Evolutionary conservation across 73 alveolate species (phyloP), one percentile per base, ranked within the genome.

Genomic region (Paramecium biaurelia): DNA sequence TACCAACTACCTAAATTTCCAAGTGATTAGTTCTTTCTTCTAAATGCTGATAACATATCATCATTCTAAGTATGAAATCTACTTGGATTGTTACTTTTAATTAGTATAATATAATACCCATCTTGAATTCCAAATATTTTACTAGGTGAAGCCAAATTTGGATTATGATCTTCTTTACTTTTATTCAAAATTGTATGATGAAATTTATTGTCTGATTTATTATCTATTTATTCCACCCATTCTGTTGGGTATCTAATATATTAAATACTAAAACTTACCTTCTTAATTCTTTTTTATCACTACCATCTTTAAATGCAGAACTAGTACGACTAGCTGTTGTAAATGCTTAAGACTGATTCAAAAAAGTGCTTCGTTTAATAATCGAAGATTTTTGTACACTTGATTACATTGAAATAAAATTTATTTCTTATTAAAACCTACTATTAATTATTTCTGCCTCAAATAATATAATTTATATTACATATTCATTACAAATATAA

Each of bases 1-100:
- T 72, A 38, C 86, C 86, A 72, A 38, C 86, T 72, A 35, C 59
- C 86, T 21, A 72, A 72, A 72, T 72, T 72, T 32, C 86, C 86
- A 9, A 72, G 35, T 11, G 86, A 72, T 72, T 72, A 20, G 32
- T 72, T 72, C 86, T 72, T 72, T 38, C 58, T 72, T 38, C 58
- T 72, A 42, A 37, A 72, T 35, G 58, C 7, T 15, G 49, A 26
- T 63, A 63, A 63, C 45, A 32, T 12, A 63, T 63, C 84, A 26
- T 63, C 84, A 63, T 63, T 63, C 84, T 63, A 26, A 24, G 84
- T 63, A n/a, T 63, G 84, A 63, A 63, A 26, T 63, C 84, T 63
- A 26, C 84, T 63, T 21, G 84, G 84, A 14, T 63, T 53, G 15
- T 53, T 63, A 6, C 84, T 72, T 28, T 2, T 11, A 35, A 14